Base-by-base conservation (phyloP, 2,329 filamentous ascomycete genomes). In the Colletotrichum abscissum region DNA sequence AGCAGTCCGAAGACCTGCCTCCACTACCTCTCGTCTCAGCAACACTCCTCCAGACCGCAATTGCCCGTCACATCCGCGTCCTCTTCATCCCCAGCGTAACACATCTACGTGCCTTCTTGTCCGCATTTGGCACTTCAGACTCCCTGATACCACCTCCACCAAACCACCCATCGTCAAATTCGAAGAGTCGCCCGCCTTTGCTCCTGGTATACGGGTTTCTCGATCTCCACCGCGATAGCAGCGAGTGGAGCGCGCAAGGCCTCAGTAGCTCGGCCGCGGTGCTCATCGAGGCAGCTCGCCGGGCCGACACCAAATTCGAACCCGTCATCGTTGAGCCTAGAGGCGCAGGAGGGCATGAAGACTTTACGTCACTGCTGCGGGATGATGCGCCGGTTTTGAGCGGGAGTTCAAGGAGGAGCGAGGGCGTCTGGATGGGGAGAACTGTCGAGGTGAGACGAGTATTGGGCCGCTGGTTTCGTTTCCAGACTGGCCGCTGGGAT, bases 161-260 rank as follows among this genome's bases (percentile, higher is more conserved):
- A 14, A 74, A 74, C 19, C 54, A 52, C 75, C 78, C 63, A 46
- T 73, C 33, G 33, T 38, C 62, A 2, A 28, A 55, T 12, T 24
- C 33, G 52, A 72, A 24, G n/a, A 65, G 74, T 28, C 57, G 33
- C 2, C 68, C 74, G 24, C 87, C 88, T 0, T 80, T 87, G 26
- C 82, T 95, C 3, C 80, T 94, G 1, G 82, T 93, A 1, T 92
- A 94, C 76, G 91, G 92, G 63, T 86, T 93, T 55, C 78, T 95
- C 19, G 84, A 87, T 24, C 80, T 93, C 55, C 94, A 95, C 79
- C 87, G 89, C 28, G 87, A 89, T 67, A 93, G 92, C 0, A 91
- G 91, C 74, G 92, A 94, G 73, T 95, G 93, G 89, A 95, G 92
- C 63, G 92, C 91, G 0, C 93, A 95, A 81, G 94, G 93, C 0